Conservation (phyloP, 768 basidiomycete genomes). For the Gelatoporia subvermispora region DNA sequence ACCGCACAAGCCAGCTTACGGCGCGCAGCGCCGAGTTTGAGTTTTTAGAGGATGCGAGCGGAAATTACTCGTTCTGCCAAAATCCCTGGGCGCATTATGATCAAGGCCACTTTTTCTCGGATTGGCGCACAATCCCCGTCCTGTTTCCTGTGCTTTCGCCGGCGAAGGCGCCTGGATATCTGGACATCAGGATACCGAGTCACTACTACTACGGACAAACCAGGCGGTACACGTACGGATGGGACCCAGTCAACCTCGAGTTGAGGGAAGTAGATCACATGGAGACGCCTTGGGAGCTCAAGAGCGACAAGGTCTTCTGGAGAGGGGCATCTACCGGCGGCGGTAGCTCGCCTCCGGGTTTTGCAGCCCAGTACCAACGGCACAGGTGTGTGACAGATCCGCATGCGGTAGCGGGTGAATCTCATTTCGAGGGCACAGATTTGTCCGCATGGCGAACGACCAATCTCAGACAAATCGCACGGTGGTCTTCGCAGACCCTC, state of each 20-base stretch:
- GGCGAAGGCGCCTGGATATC: slow-evolving; percentile 77
- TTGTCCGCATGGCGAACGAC: slow-evolving; percentile 76
- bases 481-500: slow-evolving; percentile 67
- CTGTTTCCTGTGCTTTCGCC: slow-evolving; percentile 96
- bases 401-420: slow-evolving; percentile 10
- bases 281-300: slow-evolving; percentile 86
- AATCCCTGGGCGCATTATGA: slow-evolving; percentile 78
- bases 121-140: slow-evolving; percentile 84
- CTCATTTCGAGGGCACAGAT: slow-evolving; percentile 30
- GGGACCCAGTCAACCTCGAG: slow-evolving; percentile 73
- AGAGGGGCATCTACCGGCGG: slow-evolving; percentile 95
- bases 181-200: slow-evolving; percentile 90
- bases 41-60: slow-evolving; percentile 61
- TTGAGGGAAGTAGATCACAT: slow-evolving; percentile 76
- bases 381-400: slow-evolving; percentile 52
- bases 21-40: slow-evolving; percentile 47
- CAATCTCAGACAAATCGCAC: slow-evolving; percentile 48
- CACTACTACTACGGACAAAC: slow-evolving; percentile 93
- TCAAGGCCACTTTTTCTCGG: slow-evolving; percentile 96
- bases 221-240: slow-evolving; percentile 82
- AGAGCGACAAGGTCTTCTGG: slow-evolving; percentile 89
- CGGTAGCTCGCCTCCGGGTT: slow-evolving; percentile 82
- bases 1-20: slow-evolving; percentile 22
- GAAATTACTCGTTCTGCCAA: slow-evolving; percentile 70
- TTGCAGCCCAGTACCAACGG: slow-evolving; percentile 77